Conservation (phyloP, 1,284 basidiomycete species). For the Xerocomus nothofagi region DNA sequence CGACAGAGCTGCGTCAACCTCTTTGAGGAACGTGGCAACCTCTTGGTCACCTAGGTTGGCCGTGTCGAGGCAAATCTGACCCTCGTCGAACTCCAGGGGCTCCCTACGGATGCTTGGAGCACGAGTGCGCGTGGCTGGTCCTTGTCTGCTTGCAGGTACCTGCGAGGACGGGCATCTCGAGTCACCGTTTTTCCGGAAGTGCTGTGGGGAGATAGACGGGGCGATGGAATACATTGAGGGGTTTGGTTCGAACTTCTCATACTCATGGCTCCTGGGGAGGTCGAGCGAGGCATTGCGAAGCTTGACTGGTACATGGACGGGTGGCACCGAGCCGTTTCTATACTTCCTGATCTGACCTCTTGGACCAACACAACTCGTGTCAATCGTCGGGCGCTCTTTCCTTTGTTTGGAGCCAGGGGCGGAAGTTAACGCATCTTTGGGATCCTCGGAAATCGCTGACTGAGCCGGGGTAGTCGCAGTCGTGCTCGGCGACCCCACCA, state of each 20-base stretch:
- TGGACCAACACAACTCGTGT: conserved; percentile 34
- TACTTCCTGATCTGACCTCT: conserved; percentile 34
- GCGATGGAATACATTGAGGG: conserved; percentile 35
- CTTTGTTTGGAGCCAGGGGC: conserved; percentile 24
- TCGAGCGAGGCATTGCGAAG: conserved; percentile 33
- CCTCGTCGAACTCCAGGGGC: conserved; percentile 32
- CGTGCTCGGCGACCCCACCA: conserved; percentile 30
- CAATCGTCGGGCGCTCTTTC: conserved; percentile 34
- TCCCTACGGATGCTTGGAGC: conserved; percentile 33
- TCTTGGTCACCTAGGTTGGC: conserved; percentile 33
- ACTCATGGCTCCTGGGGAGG: conserved; percentile 28
- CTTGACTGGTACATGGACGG: conserved; percentile 31
- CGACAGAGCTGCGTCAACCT: conserved; percentile 31
- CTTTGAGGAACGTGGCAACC: conserved; percentile 34
- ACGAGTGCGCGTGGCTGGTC: conserved; percentile 21
- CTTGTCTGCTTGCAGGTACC: conserved; percentile 31
- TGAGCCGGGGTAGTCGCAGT: conserved; percentile 28
- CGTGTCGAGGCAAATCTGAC: conserved; percentile 32
- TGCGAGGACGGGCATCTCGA: conserved; percentile 26
- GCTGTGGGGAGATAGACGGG: conserved; percentile 29
- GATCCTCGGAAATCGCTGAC: conserved; percentile 24
- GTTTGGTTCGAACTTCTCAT: conserved; percentile 28
- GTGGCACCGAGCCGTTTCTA: conserved; percentile 33
- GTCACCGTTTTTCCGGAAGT: conserved; percentile 26
- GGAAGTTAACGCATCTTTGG: conserved; percentile 15